Percentiles rank a stretch among this genome's conserved stretches.
Conservation (phyloP, 2,329 filamentous ascomycete species). For the Dothiorella sarmentorum region DNA sequence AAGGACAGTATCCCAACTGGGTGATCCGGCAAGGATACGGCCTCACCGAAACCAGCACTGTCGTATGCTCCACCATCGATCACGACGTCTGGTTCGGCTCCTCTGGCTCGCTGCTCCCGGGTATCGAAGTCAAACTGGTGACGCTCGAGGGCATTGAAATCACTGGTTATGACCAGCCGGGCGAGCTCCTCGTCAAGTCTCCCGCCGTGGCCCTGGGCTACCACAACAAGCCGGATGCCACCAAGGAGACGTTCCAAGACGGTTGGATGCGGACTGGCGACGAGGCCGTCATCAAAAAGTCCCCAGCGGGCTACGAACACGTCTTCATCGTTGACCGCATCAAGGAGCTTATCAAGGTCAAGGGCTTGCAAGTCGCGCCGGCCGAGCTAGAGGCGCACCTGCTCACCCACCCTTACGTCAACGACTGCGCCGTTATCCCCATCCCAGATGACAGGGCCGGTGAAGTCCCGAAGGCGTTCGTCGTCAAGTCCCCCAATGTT, state of each 20-base stretch:
- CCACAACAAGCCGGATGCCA: constrained; percentile 80
- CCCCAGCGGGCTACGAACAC: constrained; percentile 68
- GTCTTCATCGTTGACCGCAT: constrained; percentile 80
- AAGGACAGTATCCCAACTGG: constrained; percentile 61
- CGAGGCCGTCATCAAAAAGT: constrained; percentile 67
- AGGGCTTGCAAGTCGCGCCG: constrained; percentile 78
- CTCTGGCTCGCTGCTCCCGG: constrained; percentile 67
- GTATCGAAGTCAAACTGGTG: constrained; percentile 63
- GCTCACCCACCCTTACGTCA: constrained; percentile 69
- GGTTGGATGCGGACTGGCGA: constrained; percentile 82
- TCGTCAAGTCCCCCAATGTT: constrained; percentile 56
- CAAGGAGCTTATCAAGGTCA: constrained; percentile 76
- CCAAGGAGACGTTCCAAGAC: constrained; percentile 73
- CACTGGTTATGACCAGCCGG: constrained; percentile 66
- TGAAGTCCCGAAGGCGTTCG: constrained; percentile 62
- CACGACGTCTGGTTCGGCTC: constrained; percentile 68
- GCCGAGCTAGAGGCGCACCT: constrained; percentile 80
- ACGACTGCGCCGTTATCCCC: constrained; percentile 75
- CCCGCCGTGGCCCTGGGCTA: constrained; percentile 80
- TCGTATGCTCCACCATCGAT: constrained; percentile 59
- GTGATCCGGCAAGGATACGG: constrained; percentile 70
- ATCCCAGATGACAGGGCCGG: constrained; percentile 62
- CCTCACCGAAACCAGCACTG: constrained; percentile 73
- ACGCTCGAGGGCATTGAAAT: constrained; percentile 67
- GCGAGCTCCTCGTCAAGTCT: constrained; percentile 75